These are phyloP conservation scores for Hyaloscypha hepaticicola DNA, from an alignment of 495 filamentous ascomycete species.

Conservation along the genomic window DNA sequence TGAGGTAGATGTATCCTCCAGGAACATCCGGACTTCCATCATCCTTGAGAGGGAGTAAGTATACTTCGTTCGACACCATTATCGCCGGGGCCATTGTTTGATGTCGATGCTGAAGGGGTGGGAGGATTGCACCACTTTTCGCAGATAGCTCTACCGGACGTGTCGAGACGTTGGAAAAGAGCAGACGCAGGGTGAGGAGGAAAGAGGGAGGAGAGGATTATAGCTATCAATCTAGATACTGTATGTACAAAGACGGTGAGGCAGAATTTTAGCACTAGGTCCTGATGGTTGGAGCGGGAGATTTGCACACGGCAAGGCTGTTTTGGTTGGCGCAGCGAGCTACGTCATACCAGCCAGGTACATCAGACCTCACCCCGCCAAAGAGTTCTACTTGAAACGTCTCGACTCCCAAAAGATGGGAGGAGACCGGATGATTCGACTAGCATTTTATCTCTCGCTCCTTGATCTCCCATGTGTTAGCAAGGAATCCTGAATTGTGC, in stretches of 20 bases:
- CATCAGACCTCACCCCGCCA: background rate
- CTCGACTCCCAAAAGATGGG: background rate
- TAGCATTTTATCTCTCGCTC: background rate
- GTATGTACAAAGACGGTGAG: background rate
- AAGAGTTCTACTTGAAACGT: background rate
- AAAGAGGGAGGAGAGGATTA: background rate
- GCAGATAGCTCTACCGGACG: background rate
- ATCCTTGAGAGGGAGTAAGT: conserved; percentile 87
- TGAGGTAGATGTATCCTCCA: conserved; percentile 87
- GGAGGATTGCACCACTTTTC: background rate
- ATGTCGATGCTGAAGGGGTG: background rate
- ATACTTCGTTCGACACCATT: conserved; percentile 64
- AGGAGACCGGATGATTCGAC: background rate
- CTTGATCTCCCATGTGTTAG: background rate
- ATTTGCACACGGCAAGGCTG: background rate
- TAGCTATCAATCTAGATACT: background rate
- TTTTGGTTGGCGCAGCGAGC: background rate
- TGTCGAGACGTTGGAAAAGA: background rate
- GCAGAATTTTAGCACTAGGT: background rate
- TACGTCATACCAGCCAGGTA: background rate
- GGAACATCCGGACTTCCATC: conserved; percentile 87
- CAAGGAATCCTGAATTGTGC: background rate
- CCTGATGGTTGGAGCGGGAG: background rate
- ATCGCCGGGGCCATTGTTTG: conserved; percentile 49
- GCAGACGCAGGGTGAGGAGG: background rate